A percentile compares a stretch with the other conserved stretches of the same genome.
Conservation (phyloP, 768 basidiomycete genomes). For the Suillus cothurnatus region DNA sequence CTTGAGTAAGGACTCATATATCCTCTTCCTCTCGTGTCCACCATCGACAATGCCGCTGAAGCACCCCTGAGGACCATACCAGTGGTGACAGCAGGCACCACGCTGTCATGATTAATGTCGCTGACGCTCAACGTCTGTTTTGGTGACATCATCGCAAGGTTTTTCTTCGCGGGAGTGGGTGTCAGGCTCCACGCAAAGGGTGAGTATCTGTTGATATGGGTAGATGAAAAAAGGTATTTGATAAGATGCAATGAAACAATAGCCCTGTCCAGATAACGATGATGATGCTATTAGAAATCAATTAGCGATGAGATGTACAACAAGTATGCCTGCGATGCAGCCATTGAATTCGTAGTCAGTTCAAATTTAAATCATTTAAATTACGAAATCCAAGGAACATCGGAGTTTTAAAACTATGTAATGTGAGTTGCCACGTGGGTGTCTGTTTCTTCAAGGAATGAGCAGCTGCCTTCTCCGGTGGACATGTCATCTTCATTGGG, state of each 20-base stretch:
- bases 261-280: background rate
- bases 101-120: background rate
- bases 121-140: background rate
- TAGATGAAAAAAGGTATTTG: background rate
- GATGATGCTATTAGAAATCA: background rate
- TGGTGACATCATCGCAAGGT: background rate
- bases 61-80: background rate
- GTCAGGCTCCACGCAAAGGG: background rate
- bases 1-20: background rate
- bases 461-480: background rate
- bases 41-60: background rate
- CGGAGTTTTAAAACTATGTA: background rate
- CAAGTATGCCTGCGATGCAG: background rate
- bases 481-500: constrained; percentile 3
- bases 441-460: background rate
- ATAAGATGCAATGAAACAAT: background rate
- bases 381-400: background rate
- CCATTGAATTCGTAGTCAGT: background rate
- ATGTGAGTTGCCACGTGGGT: constrained; percentile 1
- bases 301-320: background rate
- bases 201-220: background rate
- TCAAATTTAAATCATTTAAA: too few relatives aligned
- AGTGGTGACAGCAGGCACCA: background rate
- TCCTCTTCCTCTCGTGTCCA: background rate
- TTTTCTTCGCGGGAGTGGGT: background rate